Evolutionary conservation across 1,284 basidiomycete genomes (phyloP), one percentile per base, ranked within the genome.

Genomic region (Tilletia walkeri): DNA sequence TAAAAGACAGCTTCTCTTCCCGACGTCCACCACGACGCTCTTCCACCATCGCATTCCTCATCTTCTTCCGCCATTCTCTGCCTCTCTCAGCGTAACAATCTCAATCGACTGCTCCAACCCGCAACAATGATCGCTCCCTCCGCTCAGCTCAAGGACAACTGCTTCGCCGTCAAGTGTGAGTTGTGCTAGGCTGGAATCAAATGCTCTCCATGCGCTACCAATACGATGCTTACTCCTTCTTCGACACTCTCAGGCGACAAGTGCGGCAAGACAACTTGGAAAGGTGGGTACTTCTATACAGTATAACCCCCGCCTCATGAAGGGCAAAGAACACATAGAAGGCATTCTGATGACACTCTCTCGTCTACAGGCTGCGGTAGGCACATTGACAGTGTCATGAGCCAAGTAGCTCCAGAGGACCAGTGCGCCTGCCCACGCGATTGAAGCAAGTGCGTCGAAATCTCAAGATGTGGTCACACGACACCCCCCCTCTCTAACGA

Each of bases 231-330:
- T 1, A 45, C 41, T 45, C 20, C 34, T 38, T 5, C 6, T 34
- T 36, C 16, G 30, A 10, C 36, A 4, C 10, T 6, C 7, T 48
- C 69, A 78, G 76, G 76, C 68, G 73, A 72, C 67, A 78, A 75
- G 70, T 78, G 76, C 63, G 76, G 76, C 56, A 78, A 78, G 67
- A 78, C 76, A 48, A 78, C 76, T 20, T 78, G 76, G 76, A 34
- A 24, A 18, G 59, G 59, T 63, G 34, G 4, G 34, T 39, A 63
- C 50, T 53, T n/a, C n/a, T n/a, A n/a, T n/a, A n/a, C n/a, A n/a
- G n/a, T n/a, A n/a, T n/a, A n/a, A n/a, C n/a, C n/a, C n/a, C n/a
- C n/a, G n/a, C n/a, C n/a, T n/a, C n/a, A n/a, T n/a, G n/a, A n/a
- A n/a, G n/a, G n/a, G n/a, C n/a, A n/a, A n/a, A n/a, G n/a, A n/a